These are phyloP conservation scores for Hyaloperonospora brassicae DNA, from an alignment of 352 stramenopile species.

Conservation along the genomic window DNA sequence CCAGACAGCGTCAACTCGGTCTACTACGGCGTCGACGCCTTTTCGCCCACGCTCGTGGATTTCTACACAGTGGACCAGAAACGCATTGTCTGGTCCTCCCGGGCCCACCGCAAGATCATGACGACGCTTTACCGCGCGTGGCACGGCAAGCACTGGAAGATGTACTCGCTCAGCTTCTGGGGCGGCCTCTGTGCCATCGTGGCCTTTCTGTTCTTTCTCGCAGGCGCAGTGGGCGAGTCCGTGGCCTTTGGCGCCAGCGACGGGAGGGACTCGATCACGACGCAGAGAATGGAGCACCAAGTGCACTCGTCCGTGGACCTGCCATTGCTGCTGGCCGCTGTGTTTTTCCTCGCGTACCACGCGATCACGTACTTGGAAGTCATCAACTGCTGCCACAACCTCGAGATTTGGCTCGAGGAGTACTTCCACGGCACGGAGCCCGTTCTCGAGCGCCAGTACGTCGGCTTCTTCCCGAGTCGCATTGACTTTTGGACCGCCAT, in stretches of 20 bases:
- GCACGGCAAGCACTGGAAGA: slow-evolving; percentile 60
- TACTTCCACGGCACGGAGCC: slow-evolving; percentile 74
- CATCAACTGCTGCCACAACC: slow-evolving; percentile 84
- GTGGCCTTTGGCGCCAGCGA: slow-evolving; percentile 38
- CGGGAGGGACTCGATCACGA: slow-evolving; percentile 17
- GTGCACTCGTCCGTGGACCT: slow-evolving; percentile 48
- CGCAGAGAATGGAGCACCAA: slow-evolving; percentile 10
- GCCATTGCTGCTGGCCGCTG: slow-evolving; percentile 47
- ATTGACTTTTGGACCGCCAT: slow-evolving; percentile 79
- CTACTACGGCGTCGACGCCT: slow-evolving; percentile 81
- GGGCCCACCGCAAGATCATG: slow-evolving; percentile 84
- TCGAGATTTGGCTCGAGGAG: slow-evolving; percentile 81
- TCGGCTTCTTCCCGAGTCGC: slow-evolving; percentile 71
- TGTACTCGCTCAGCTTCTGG: slow-evolving; percentile 74
- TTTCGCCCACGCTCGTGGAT: slow-evolving; percentile 80
- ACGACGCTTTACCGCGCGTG: slow-evolving; percentile 75
- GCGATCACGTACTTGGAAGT: slow-evolving; percentile 76
- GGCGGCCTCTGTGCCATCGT: slow-evolving; percentile 42
- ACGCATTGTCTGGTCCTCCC: slow-evolving; percentile 81
- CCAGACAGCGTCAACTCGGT: slow-evolving; percentile 71
- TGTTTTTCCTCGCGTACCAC: slow-evolving; percentile 53
- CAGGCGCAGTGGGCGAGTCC: slow-evolving; percentile 50
- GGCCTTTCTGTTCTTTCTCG: slow-evolving; percentile 52
- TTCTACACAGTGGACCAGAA: slow-evolving; percentile 83
- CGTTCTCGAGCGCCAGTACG: slow-evolving; percentile 52